Evolutionary conservation across 2,329 filamentous ascomycete genomes (phyloP), one percentile per base, ranked within the genome.

Genomic region (Xylaria multiplex): DNA sequence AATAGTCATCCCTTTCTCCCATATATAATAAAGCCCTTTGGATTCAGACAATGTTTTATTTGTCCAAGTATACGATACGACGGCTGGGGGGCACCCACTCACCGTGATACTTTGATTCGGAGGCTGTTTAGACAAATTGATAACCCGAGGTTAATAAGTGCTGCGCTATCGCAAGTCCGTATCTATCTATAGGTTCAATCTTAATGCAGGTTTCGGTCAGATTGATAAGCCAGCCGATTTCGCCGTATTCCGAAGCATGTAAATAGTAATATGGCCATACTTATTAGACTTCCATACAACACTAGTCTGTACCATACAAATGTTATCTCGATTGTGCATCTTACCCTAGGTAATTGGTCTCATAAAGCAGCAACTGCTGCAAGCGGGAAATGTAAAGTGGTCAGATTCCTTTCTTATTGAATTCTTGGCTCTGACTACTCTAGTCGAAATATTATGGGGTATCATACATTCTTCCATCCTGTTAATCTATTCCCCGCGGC

Each of bases 141-240:
- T 35, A 49, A 42, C 30, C 46, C 32, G 56, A 27, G 49, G 30
- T 37, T 35, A 22, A 13, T 5, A 16, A 5, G 37, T 14, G 40
- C 7, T 46, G 24, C 49, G 43, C 43, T 50, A 55, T 64, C 56
- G 35, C 37, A 63, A 13, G 52, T 37, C 48, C 37, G 35, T 46
- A 32, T 11, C 13, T 56, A 19, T 53, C 49, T 24, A 59, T 14
- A 57, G 8, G 57, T 42, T 50, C 35, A 35, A 27, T 35, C 27
- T 40, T 27, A 32, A 48, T 42, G 60, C 60, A 35, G 45, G 45
- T 45, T 56, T 62, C 56, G 62, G 53, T 35, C 19, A 40, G 35
- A 30, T 62, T 59, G 58, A 62, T 65, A 67, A 67, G 65, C 48
- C 37, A 62, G 14, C 53, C 43, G 35, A 61, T 37, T 35, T 40